A percentile compares a stretch with the other conserved stretches of the same genome.
These are phyloP conservation scores for Tetrahymena thermophila DNA, from an alignment of 73 alveolate species.

Conservation along the genomic window DNA sequence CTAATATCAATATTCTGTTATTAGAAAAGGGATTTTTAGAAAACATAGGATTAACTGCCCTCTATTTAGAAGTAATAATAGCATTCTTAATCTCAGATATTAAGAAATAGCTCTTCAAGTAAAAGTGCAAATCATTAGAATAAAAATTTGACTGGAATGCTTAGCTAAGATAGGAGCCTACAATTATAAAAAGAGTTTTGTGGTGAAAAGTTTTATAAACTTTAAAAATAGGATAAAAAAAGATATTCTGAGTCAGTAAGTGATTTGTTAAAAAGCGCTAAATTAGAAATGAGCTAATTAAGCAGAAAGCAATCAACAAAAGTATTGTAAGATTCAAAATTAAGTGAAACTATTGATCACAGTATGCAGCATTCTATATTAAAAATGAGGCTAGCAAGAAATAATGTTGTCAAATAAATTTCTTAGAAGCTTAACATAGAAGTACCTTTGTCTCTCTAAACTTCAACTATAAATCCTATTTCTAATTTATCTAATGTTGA, in stretches of 20 bases:
- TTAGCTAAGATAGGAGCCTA: background rate
- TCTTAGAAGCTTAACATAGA: background rate
- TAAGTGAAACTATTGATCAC: background rate
- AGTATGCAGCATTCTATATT: background rate
- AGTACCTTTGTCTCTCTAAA: background rate
- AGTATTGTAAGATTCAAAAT: background rate
- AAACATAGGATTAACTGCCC: background rate
- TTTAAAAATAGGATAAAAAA: background rate
- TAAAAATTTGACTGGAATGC: background rate
- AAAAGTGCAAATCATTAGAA: background rate
- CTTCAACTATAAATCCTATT: background rate
- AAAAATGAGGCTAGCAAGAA: background rate
- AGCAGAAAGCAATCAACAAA: background rate
- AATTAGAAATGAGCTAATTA: background rate
- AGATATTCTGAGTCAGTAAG: background rate
- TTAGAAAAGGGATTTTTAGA: background rate
- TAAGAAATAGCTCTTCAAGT: background rate
- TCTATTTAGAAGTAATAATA: background rate
- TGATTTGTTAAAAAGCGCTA: background rate
- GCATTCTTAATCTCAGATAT: background rate
- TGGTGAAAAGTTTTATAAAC: background rate
- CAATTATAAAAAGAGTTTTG: background rate
- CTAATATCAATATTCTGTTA: background rate
- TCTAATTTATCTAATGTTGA: background rate
- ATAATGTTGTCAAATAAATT: background rate